Base-by-base conservation (phyloP, 306 rosid genomes). In the Cucumis melo region DNA sequence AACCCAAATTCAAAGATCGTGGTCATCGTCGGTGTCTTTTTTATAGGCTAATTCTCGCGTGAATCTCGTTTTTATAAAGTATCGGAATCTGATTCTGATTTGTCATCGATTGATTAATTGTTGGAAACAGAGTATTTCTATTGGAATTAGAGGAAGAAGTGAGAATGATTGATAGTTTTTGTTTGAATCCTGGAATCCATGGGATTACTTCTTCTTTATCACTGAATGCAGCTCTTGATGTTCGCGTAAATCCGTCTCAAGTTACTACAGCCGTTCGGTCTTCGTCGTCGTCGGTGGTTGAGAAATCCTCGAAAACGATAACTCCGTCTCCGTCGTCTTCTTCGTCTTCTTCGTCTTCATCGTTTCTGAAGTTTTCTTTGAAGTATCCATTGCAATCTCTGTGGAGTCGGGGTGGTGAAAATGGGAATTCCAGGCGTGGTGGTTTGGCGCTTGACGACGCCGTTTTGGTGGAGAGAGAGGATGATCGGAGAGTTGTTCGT, bases 401-500 rank as follows among this genome's bases (percentile, higher is more conserved):
- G 23, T 93, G 97, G 98, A 86, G 86, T 6, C 91, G 96, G 96
- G 83, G 88, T 6, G 78, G 82, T 44, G 77, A 78, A 8, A 72
- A 50, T 1, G 80, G 74, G 24, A 82, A 57, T n/a, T 60, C 50
- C 41, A 71, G 84, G 77, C 77, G 80, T 72, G 87, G 82, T 19
- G 90, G 90, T 14, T 21, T 89, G 73, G 86, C 96, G 59, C 79
- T 89, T 5, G 93, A 89, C 87, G 94, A 91, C 76, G 88, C 92
- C 82, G 88, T 87, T 50, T 80, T 82, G 84, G 83, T 64, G 36
- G 90, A 85, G 56, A 64, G 79, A 34, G 75, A 7, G 38, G 74
- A 66, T 16, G 93, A 70, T 59, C 84, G 57, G 17, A 77, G 72
- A 66, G 75, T 63, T 12, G 77, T 63, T 27, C 27, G 3, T 20